Conservation (phyloP, 2,329 filamentous ascomycete species). For the Clonostachys chloroleuca region DNA sequence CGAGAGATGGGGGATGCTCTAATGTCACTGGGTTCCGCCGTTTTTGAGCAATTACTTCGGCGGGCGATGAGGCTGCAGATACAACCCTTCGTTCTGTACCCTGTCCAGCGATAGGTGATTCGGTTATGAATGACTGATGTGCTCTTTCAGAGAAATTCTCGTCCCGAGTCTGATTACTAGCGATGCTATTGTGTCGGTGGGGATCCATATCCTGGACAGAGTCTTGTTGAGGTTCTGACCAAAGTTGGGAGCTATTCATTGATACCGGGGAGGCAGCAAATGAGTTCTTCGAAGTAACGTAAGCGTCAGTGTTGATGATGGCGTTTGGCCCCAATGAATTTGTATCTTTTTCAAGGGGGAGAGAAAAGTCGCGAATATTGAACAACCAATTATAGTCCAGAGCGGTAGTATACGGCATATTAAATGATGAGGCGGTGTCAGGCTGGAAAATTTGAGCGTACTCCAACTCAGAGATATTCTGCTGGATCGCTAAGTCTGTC, state of each 20-base stretch:
- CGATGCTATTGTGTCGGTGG: background rate
- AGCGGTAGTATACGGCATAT: conserved; percentile 60
- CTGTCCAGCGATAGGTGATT: background rate
- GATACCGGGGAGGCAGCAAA: background rate
- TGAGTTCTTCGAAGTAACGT: conserved; percentile 14
- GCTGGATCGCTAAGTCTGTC: background rate
- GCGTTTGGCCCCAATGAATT: conserved; percentile 16
- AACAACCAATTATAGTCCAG: conserved; percentile 62
- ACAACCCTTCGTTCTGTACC: too few species aligned
- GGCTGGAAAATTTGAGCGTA: conserved; percentile 54
- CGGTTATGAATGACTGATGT: background rate
- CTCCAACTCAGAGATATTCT: conserved; percentile 6
- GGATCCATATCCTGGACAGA: background rate
- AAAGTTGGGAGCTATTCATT: too few species aligned
- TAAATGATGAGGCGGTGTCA: conserved; percentile 60
- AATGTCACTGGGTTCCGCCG: too few species aligned
- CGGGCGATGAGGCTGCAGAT: background rate
- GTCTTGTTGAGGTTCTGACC: too few species aligned
- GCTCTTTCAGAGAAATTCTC: background rate
- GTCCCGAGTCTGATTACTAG: background rate
- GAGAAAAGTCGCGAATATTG: background rate
- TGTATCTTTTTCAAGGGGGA: background rate
- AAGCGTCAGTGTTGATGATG: conserved; percentile 6
- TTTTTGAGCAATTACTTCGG: background rate
- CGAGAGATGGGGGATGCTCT: background rate